These are phyloP conservation scores for Colletotrichum godetiae DNA, from an alignment of 2,329 filamentous ascomycete genomes.

Conservation along the genomic window DNA sequence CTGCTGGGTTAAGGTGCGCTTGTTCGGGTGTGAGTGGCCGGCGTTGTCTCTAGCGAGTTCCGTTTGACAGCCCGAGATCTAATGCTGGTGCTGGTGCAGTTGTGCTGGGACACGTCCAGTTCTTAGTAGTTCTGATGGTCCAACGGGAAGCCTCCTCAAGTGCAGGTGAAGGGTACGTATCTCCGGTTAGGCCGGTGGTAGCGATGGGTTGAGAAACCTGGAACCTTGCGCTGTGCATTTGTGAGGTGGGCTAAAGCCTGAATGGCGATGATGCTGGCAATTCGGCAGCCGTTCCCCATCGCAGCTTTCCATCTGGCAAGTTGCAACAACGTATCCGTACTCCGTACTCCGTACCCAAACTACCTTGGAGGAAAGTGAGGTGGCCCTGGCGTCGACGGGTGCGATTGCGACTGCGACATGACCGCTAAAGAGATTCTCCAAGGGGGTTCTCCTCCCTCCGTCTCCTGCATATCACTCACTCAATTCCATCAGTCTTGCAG, in stretches of 20 bases:
- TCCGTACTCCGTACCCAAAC: too few species aligned
- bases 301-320: not conserved
- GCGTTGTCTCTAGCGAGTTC: not conserved
- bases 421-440: slow-evolving; percentile 8
- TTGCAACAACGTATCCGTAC: too few species aligned
- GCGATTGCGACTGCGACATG: not conserved
- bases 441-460: not conserved
- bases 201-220: not conserved
- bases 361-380: not conserved
- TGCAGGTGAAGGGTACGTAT: slow-evolving; percentile 10
- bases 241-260: not conserved
- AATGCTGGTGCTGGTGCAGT: not conserved
- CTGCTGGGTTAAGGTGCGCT: not conserved
- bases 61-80: not conserved
- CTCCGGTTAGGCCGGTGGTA: slow-evolving; percentile 21
- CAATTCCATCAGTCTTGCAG: slow-evolving; percentile 5
- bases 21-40: not conserved
- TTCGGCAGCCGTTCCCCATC: slow-evolving; percentile 18
- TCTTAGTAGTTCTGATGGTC: not conserved
- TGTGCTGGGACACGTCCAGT: too few species aligned
- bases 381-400: slow-evolving; percentile 14
- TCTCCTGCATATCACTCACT: not conserved
- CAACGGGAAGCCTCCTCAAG: not conserved
- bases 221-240: slow-evolving; percentile 8
- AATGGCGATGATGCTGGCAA: not conserved